phyloP scores from a whole-genome alignment of 805 yeast species.

The Ogataea haglerorum region DNA sequence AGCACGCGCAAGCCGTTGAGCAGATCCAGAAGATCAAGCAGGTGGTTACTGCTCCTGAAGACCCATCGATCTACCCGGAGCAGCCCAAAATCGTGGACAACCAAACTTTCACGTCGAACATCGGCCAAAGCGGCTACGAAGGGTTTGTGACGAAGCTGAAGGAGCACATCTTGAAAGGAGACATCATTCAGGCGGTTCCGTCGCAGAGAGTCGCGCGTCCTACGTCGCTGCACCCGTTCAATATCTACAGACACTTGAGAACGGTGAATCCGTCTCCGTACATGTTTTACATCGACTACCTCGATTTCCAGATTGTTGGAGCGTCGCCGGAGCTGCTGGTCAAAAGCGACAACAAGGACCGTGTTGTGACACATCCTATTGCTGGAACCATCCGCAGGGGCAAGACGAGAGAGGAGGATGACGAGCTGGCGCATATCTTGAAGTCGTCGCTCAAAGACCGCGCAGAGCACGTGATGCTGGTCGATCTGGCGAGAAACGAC shows the following conservation, averaged over 20 bases:
- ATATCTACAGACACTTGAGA: constrained; percentile 89
- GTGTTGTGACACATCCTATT: constrained; percentile 91
- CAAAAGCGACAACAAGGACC: constrained; percentile 66
- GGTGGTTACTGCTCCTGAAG: constrained; percentile 42
- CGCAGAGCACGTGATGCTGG: constrained; percentile 98
- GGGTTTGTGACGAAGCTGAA: constrained; percentile 71
- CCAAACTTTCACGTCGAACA: constrained; percentile 78
- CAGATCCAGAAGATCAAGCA: constrained; percentile 55
- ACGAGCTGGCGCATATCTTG: constrained; percentile 68
- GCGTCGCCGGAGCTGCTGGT: constrained; percentile 96
- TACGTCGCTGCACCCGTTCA: constrained; percentile 93
- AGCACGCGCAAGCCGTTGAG: constrained; percentile 51
- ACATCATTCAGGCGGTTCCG: constrained; percentile 96
- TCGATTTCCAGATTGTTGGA: constrained; percentile 92
- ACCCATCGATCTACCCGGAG: constrained; percentile 56
- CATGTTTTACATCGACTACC: constrained; percentile 86
- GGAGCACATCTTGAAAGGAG: constrained; percentile 83
- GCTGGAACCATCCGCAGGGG: constrained; percentile 97
- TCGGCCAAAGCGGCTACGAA: constrained; percentile 94
- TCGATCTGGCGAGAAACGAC: constrained; percentile 95
- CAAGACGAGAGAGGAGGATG: constrained; percentile 87
- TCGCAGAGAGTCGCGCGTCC: constrained; percentile 96
- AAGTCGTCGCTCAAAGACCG: constrained; percentile 82
- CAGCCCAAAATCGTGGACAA: constrained; percentile 69
- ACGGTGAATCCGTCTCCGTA: constrained; percentile 98